Evolutionary conservation across 805 yeast species (phyloP), one percentile per base, ranked within the genome.

Genomic region (Starmera caribaea): DNA sequence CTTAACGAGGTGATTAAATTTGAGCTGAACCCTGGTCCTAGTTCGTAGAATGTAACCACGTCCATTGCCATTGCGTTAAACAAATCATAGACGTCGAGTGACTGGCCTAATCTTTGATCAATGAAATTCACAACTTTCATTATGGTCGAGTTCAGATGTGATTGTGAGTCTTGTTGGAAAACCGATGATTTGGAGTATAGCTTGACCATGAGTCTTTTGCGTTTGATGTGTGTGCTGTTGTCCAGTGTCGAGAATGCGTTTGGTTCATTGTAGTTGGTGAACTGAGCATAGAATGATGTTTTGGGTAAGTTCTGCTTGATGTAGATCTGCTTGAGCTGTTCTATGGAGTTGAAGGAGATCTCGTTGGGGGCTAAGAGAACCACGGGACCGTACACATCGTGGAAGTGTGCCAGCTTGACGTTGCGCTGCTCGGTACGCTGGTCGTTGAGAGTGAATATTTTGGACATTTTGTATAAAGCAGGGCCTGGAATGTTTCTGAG

Each of bases 11-110:
- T 43, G 30, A 79, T 49, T 30, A 76, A 56, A 30, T 71, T 55
- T 1, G 74, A 61, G 14, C 77, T 69, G 40, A 68, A 63, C 8
- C 61, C 56, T 0, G 54, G 45, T 0, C 89, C 89, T 42, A 78
- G 66, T 41, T 76, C 75, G 50, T 79, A 77, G 16, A 71, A 68
- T 2, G 79, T 69, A 2, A 80, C 76, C 4, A 76, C 79, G 49
- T 81, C 88, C 76, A 81, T 73, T 5, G 89, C 88, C 50, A 81
- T 62, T 14, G 79, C 61, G n/a, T 77, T 78, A 64, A 80, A 81
- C n/a, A 81, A 54, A 15, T 73, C 65, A 48, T 74, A 76, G 3
- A 74, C 79, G 38, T 81, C 81, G 32, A 79, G 49, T 28, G 69
- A 58, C 9, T 50, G 35, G 2, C 40, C 38, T 17, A 37, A 40